A percentile compares a stretch with the other conserved stretches of the same genome.
These are phyloP conservation scores for Actinomortierella wolfii DNA, from an alignment of 371 early-diverging fungal genomes.

Conservation along the genomic window DNA sequence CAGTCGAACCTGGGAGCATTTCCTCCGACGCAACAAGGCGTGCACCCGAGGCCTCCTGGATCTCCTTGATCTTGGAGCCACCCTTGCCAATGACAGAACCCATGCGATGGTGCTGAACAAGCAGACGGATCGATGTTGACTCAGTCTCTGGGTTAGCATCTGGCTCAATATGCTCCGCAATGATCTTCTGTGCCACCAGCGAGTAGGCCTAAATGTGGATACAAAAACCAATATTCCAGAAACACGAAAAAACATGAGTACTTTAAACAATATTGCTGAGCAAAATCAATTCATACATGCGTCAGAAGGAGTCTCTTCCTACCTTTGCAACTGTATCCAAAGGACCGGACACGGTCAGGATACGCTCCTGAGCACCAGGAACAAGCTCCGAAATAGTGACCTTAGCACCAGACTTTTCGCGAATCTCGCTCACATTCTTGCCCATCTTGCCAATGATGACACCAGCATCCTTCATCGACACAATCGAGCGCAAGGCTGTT, in stretches of 20 bases:
- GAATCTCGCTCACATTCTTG: constrained; percentile 79
- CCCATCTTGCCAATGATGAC: constrained; percentile 86
- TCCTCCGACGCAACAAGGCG: constrained; percentile 83
- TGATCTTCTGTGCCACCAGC: constrained; percentile 71
- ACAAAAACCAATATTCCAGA: too few species aligned
- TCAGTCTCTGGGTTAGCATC: constrained; percentile 48
- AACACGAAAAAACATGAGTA: neutral
- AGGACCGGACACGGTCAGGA: constrained; percentile 77
- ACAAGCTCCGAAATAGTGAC: constrained; percentile 82
- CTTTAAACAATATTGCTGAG: neutral
- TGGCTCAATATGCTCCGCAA: constrained; percentile 53
- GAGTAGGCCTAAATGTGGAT: constrained; percentile 61
- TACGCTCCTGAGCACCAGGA: constrained; percentile 73
- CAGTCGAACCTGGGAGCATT: constrained; percentile 73
- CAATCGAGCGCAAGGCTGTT: constrained; percentile 70
- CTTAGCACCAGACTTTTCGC: constrained; percentile 75
- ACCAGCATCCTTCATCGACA: constrained; percentile 83
- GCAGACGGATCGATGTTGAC: constrained; percentile 66
- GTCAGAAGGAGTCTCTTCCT: too few species aligned
- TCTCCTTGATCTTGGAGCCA: constrained; percentile 85
- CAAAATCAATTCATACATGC: constrained; percentile 3
- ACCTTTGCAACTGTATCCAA: constrained; percentile 77
- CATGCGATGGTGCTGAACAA: constrained; percentile 79
- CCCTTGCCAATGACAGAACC: constrained; percentile 93
- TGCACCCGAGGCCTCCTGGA: constrained; percentile 85